phyloP scores from a whole-genome alignment of 352 stramenopile genomes.

The Thraustochytrium striatum region DNA sequence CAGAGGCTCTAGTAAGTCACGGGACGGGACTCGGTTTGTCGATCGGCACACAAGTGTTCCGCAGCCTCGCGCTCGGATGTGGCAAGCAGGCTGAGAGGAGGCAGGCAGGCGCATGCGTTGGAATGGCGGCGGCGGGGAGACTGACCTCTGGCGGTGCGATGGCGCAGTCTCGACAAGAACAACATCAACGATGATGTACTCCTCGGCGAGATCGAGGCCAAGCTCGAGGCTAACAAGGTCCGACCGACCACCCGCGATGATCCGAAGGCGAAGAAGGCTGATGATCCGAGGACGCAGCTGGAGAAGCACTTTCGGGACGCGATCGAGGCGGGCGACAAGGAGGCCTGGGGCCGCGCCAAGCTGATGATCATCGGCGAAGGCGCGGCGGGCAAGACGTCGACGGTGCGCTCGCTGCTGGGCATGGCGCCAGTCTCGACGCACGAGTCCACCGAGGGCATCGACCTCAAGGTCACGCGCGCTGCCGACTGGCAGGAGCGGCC shows the following conservation, averaged over 20 bases:
- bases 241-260: background rate
- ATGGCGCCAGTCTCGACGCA: background rate
- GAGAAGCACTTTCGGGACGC: background rate
- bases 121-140: too few relatives aligned
- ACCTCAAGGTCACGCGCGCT: background rate
- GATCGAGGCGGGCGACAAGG: background rate
- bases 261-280: background rate
- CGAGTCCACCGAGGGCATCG: background rate
- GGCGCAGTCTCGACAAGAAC: background rate
- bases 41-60: too few relatives aligned
- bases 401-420: constrained; percentile 25
- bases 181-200: background rate
- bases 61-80: too few relatives aligned
- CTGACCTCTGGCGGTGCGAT: background rate
- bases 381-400: constrained; percentile 35
- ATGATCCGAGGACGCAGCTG: too few relatives aligned
- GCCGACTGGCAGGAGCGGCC: constrained; percentile 20
- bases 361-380: too few relatives aligned
- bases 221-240: background rate
- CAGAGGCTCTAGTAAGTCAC: too few relatives aligned
- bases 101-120: too few relatives aligned
- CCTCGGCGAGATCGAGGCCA: background rate
- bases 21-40: too few relatives aligned
- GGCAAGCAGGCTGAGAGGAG: too few relatives aligned
- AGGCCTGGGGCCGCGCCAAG: constrained; percentile 15